Evolutionary conservation across 352 stramenopile genomes (phyloP).

Genomic region (Pythium diclinum): DNA sequence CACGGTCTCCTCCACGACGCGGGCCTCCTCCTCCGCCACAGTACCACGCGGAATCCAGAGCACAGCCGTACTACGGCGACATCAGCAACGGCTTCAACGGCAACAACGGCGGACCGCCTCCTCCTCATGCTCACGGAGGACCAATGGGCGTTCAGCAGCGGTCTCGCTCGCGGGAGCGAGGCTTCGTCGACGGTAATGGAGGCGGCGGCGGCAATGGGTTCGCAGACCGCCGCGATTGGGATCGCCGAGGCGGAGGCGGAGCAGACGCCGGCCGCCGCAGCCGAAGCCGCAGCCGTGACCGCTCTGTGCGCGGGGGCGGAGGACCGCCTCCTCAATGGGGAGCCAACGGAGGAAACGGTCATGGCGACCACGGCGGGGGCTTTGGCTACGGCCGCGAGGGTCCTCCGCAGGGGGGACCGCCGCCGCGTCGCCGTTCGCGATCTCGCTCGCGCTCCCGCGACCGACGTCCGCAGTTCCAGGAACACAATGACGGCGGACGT

Average conservation of each 20-base stretch:
- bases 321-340: conserved; percentile 3
- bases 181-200: conserved; percentile 1
- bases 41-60: background rate
- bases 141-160: conserved; percentile 23
- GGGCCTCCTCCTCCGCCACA: conserved; percentile 17
- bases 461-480: conserved; percentile 9
- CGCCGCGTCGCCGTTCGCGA: conserved; percentile 8
- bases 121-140: conserved; percentile 3
- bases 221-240: conserved; percentile 14
- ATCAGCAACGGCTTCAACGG: conserved; percentile 5
- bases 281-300: conserved; percentile 24
- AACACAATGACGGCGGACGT: conserved; percentile 14
- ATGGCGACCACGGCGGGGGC: conserved; percentile 9
- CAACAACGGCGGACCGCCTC: conserved; percentile 12
- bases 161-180: conserved; percentile 34
- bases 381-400: conserved; percentile 15
- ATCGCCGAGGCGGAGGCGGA: conserved; percentile 5
- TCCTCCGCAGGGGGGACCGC: conserved; percentile 5
- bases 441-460: conserved; percentile 29
- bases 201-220: conserved; percentile 9
- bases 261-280: conserved; percentile 6
- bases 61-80: conserved; percentile 13
- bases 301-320: background rate
- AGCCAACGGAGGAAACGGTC: background rate
- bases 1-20: conserved; percentile 21